These are phyloP conservation scores for Penicillium diatomitis DNA, from an alignment of 495 filamentous ascomycete species.

Conservation along the genomic window DNA sequence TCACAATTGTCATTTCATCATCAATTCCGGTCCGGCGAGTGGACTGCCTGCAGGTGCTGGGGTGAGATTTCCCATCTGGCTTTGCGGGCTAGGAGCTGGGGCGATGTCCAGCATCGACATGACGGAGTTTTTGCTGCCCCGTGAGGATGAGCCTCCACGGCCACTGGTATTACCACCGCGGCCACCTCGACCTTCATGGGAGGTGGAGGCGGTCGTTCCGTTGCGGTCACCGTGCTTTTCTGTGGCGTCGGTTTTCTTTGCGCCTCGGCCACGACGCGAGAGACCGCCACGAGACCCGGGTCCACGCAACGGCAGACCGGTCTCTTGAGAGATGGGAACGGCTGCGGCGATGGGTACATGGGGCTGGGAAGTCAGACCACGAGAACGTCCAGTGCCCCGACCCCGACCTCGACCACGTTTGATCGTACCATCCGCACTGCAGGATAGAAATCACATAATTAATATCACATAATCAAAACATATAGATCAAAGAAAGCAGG, in stretches of 20 bases:
- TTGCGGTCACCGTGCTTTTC: slow-evolving; percentile 43
- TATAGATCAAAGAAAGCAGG: neutral
- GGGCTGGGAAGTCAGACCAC: slow-evolving; percentile 26
- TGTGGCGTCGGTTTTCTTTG: slow-evolving; percentile 58
- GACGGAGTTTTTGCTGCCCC: slow-evolving; percentile 21
- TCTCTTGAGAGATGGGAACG: slow-evolving; percentile 37
- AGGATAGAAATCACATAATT: neutral
- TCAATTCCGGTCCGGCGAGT: slow-evolving; percentile 20
- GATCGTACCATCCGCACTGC: slow-evolving; percentile 64
- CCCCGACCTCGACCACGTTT: slow-evolving; percentile 72
- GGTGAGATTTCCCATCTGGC: slow-evolving; percentile 15
- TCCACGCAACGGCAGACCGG: slow-evolving; percentile 49
- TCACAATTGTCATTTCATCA: slow-evolving; percentile 15
- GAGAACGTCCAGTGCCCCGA: slow-evolving; percentile 44
- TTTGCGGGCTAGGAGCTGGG: slow-evolving; percentile 6
- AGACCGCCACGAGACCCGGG: slow-evolving; percentile 75
- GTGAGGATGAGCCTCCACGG: slow-evolving; percentile 25
- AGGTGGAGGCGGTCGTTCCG: slow-evolving; percentile 11
- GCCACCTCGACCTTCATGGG: slow-evolving; percentile 19
- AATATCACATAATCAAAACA: neutral
- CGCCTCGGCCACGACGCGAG: slow-evolving; percentile 68
- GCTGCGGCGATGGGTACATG: slow-evolving; percentile 34
- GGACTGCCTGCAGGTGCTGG: slow-evolving; percentile 19
- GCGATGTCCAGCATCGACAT: slow-evolving; percentile 23
- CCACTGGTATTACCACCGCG: slow-evolving; percentile 20